phyloP scores from a whole-genome alignment of 2,329 filamentous ascomycete genomes.

The Neofusicoccum sp. region DNA sequence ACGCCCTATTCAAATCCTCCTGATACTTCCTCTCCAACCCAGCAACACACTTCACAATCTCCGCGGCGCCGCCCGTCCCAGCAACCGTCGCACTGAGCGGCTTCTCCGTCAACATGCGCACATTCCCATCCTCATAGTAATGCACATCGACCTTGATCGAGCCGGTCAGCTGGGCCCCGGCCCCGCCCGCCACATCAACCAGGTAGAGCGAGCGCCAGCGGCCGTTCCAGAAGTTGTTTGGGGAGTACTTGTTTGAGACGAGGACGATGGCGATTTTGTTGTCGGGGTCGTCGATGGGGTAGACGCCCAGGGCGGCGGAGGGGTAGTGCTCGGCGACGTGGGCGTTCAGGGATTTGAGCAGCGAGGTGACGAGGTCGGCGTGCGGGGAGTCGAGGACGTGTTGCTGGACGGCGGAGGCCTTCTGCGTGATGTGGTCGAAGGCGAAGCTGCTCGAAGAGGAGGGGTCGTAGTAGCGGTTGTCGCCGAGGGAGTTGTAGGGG shows the following conservation, averaged over 20 bases:
- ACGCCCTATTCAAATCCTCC: conserved; percentile 91
- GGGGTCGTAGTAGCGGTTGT: conserved; percentile 85
- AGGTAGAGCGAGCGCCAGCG: conserved; percentile 92
- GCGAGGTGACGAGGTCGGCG: conserved; percentile 79
- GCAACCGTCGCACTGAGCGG: conserved; percentile 61
- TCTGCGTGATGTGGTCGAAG: conserved; percentile 82
- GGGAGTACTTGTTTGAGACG: conserved; percentile 95
- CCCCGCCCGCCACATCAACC: conserved; percentile 65
- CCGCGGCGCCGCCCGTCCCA: conserved; percentile 64
- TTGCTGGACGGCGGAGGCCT: conserved; percentile 80
- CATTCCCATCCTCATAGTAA: conserved; percentile 99
- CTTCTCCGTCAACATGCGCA: conserved; percentile 89
- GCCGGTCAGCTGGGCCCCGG: conserved; percentile 63
- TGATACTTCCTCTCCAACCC: conserved; percentile 88
- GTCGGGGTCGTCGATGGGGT: conserved; percentile 73
- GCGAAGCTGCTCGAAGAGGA: conserved; percentile 85
- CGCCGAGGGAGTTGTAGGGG: conserved; percentile 78
- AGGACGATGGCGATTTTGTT: conserved; percentile 77
- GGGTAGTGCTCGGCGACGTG: conserved; percentile 91
- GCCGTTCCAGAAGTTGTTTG: conserved; percentile 98
- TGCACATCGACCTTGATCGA: conserved; percentile 92
- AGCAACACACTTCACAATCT: conserved; percentile 77
- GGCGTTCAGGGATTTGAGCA: conserved; percentile 72
- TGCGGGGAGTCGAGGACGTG: conserved; percentile 76
- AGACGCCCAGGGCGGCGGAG: conserved; percentile 78